Evolutionary conservation across 371 early-diverging fungal species (phyloP), one percentile per base, ranked within the genome.

Genomic region (Mortierella sp.): DNA sequence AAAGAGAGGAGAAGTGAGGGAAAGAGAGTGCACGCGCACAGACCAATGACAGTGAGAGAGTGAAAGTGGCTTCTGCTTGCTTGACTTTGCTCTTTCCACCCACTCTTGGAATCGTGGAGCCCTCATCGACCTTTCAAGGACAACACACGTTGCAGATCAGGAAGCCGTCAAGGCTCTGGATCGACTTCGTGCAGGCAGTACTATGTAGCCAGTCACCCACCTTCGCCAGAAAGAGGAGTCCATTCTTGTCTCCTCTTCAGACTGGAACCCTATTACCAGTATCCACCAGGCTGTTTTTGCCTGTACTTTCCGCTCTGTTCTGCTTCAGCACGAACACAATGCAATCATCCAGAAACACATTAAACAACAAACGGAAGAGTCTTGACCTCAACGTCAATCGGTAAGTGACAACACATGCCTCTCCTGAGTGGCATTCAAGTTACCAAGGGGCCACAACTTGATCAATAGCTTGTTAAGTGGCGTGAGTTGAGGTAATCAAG

Each of bases 281-380:
- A 4, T 34, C 10, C 10, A 7, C 10, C 34, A 10, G 4, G 7
- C 10, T 34, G 13, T 3, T 30, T 5, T 39, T 53, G 16, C 31
- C 13, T 26, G 13, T 23, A 13, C 46, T 49, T 28, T 42, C 21
- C 24, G 24, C 19, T 30, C 58, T 76, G 81, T 74, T 83, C 54
- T 86, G 91, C 16, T 92, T 90, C 69, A 89, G 89, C 24, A 93
- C 93, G 21, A 95, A 95, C 72, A 94, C 94, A 4, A 94, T 95
- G 19, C 93, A 93, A 61, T 82, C 88, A 41, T 90, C 90, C 26
- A 82, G 85, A 23, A 74, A 73, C 34, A 59, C 64, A 14, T 78
- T 94, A 0, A 82, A 87, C 7, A 54, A 67, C 18, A 85, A 86
- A 54, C 80, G 94, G 23, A 66, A 65, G 24, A 58, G 49, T 5